phyloP scores from a whole-genome alignment of 139 green algal genomes.

The Edaphochlamys debaryana region DNA sequence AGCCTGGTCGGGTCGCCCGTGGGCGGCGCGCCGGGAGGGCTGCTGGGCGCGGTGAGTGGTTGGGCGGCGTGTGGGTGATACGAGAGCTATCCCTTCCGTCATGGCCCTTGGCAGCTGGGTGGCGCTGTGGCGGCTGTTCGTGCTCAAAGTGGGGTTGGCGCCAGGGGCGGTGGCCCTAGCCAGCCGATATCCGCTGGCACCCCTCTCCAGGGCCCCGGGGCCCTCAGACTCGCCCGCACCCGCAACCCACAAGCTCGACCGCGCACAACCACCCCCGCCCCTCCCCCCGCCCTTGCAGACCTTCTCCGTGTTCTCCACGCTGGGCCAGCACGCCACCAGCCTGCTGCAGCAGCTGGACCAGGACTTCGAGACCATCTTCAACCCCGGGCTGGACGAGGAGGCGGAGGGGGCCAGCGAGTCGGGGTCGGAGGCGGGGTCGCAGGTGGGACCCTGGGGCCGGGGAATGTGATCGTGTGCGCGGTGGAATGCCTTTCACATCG shows the following conservation, averaged over 20 bases:
- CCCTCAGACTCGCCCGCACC: too few species aligned
- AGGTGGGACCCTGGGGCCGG: background rate
- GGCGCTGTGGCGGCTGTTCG: too few species aligned
- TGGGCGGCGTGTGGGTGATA: background rate
- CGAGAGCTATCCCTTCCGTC: too few species aligned
- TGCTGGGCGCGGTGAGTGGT: constrained; percentile 21
- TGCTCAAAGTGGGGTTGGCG: too few species aligned
- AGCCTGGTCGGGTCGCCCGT: constrained; percentile 36
- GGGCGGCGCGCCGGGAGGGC: background rate
- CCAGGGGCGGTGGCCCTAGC: too few species aligned
- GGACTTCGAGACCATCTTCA: constrained; percentile 53
- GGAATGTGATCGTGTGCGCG: too few species aligned
- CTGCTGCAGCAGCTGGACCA: constrained; percentile 40
- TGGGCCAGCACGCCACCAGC: constrained; percentile 46
- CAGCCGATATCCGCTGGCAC: too few species aligned
- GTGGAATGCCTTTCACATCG: too few species aligned
- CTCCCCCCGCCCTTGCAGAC: constrained; percentile 7
- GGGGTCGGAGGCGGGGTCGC: background rate
- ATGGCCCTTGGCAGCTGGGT: too few species aligned
- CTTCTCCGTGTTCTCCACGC: constrained; percentile 26
- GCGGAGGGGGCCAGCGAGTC: background rate
- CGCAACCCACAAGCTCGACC: too few species aligned
- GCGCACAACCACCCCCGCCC: background rate
- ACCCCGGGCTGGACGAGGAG: background rate
- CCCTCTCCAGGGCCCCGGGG: too few species aligned